Evolutionary conservation across 1,284 basidiomycete species (phyloP).

Genomic region (Apiotrichum gamsii): DNA sequence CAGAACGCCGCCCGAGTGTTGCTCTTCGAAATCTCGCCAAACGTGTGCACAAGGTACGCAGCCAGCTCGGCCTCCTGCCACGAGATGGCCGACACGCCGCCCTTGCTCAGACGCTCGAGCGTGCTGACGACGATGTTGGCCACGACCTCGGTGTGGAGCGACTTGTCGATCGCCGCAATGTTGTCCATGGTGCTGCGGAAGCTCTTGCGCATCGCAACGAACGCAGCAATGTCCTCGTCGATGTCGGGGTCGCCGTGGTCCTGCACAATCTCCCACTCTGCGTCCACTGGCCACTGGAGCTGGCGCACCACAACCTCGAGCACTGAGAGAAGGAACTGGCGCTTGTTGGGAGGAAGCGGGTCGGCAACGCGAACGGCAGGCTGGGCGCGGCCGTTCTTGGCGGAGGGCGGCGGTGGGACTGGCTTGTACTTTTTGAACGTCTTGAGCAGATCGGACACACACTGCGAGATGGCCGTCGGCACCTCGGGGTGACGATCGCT

Average conservation of each 20-base stretch:
- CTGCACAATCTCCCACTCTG: slow-evolving; percentile 79
- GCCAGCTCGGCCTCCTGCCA: slow-evolving; percentile 96
- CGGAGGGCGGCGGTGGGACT: background rate
- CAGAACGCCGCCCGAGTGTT: slow-evolving; percentile 46
- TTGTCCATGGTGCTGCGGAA: slow-evolving; percentile 78
- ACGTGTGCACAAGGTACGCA: slow-evolving; percentile 84
- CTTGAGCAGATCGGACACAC: slow-evolving; percentile 67
- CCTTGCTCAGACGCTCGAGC: slow-evolving; percentile 32
- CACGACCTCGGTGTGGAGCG: slow-evolving; percentile 46
- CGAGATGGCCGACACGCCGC: slow-evolving; percentile 52
- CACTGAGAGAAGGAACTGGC: slow-evolving; percentile 71
- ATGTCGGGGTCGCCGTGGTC: slow-evolving; percentile 68
- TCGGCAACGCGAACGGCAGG: slow-evolving; percentile 19
- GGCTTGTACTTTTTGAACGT: slow-evolving; percentile 41
- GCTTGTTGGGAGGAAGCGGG: slow-evolving; percentile 59
- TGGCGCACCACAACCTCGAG: slow-evolving; percentile 77
- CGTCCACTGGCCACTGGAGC: slow-evolving; percentile 53
- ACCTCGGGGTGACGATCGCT: slow-evolving; percentile 84
- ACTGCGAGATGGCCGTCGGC: slow-evolving; percentile 72
- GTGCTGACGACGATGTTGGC: slow-evolving; percentile 43
- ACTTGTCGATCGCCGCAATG: slow-evolving; percentile 68
- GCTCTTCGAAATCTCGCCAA: slow-evolving; percentile 72
- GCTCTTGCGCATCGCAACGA: slow-evolving; percentile 66
- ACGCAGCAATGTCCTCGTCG: slow-evolving; percentile 80
- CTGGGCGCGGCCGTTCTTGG: slow-evolving; percentile 18